Evolutionary conservation across 2,329 filamentous ascomycete species (phyloP).

Genomic region (Pseudomassariella vexata): DNA sequence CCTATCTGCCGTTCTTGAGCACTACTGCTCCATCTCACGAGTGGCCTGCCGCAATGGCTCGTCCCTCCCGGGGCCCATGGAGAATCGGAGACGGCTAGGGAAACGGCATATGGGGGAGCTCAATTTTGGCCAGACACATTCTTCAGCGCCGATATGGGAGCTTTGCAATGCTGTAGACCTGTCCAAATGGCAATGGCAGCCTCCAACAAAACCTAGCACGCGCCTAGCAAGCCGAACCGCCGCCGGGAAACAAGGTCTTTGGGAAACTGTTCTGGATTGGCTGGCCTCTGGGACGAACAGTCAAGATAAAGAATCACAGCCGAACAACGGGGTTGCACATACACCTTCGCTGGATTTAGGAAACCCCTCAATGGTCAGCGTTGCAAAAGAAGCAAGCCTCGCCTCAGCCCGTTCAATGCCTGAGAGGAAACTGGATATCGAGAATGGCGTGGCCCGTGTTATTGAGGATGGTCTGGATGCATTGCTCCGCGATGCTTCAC

Average conservation of each 20-base stretch:
- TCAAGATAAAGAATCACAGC: too few species aligned
- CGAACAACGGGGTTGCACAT: too few species aligned
- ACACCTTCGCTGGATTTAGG: too few species aligned
- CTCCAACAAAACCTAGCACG: slow-evolving; percentile 30
- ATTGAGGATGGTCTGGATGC: background rate
- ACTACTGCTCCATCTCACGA: slow-evolving; percentile 29
- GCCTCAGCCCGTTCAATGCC: too few species aligned
- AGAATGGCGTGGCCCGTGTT: background rate
- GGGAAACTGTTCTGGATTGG: slow-evolving; percentile 5
- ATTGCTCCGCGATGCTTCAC: slow-evolving; percentile 1
- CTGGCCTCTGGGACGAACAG: too few species aligned
- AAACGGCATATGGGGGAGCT: slow-evolving; percentile 49
- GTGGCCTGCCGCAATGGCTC: slow-evolving; percentile 18
- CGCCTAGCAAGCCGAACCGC: background rate
- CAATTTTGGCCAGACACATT: slow-evolving; percentile 30
- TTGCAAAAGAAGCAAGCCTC: too few species aligned
- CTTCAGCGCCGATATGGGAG: slow-evolving; percentile 35
- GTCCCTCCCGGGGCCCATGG: slow-evolving; percentile 47
- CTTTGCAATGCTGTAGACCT: slow-evolving; percentile 37
- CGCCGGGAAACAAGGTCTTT: background rate
- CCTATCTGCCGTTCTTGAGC: slow-evolving; percentile 43
- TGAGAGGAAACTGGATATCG: background rate
- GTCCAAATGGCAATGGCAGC: slow-evolving; percentile 45
- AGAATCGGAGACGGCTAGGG: slow-evolving; percentile 46
- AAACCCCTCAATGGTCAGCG: too few species aligned